These are phyloP conservation scores for Remersonia thermophila DNA, from an alignment of 2,329 filamentous ascomycete genomes.

Conservation along the genomic window DNA sequence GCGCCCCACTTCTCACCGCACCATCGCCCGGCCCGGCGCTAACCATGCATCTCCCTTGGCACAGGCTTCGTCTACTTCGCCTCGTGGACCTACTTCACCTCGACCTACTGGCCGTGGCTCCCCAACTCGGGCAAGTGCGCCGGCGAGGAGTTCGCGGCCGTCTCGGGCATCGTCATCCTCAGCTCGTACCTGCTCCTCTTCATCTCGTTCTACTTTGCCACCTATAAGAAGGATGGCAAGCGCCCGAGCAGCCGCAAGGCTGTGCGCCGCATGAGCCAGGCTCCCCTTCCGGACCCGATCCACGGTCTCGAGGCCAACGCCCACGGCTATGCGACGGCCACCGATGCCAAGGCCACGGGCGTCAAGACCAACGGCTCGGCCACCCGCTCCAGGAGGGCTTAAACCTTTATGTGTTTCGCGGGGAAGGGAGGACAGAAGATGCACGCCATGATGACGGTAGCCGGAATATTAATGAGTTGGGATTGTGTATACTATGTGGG, in stretches of 20 bases:
- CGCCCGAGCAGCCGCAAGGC: conserved; percentile 68
- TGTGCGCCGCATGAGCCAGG: conserved; percentile 52
- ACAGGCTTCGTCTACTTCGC: conserved; percentile 95
- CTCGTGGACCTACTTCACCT: conserved; percentile 97
- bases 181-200: conserved; percentile 95
- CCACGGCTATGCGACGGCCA: conserved; percentile 37
- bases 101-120: conserved; percentile 74
- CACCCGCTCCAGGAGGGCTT: conserved; percentile 17
- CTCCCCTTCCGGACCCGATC: conserved; percentile 69
- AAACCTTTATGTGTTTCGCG: conserved; percentile 2
- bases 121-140: conserved; percentile 80
- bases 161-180: conserved; percentile 82
- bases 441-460: too few species aligned
- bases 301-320: conserved; percentile 47
- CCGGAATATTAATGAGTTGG: conserved; percentile 3
- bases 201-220: conserved; percentile 97
- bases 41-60: too few species aligned
- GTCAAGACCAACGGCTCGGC: conserved; percentile 16
- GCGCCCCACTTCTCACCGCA: background rate
- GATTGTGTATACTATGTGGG: conserved; percentile 1
- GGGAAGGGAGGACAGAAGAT: too few species aligned
- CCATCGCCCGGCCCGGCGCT: too few species aligned
- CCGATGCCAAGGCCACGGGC: conserved; percentile 13
- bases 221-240: conserved; percentile 82
- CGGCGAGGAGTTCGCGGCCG: conserved; percentile 92